Base-by-base conservation (phyloP, 805 yeast genomes). In the Scheffersomyces lignosus region DNA sequence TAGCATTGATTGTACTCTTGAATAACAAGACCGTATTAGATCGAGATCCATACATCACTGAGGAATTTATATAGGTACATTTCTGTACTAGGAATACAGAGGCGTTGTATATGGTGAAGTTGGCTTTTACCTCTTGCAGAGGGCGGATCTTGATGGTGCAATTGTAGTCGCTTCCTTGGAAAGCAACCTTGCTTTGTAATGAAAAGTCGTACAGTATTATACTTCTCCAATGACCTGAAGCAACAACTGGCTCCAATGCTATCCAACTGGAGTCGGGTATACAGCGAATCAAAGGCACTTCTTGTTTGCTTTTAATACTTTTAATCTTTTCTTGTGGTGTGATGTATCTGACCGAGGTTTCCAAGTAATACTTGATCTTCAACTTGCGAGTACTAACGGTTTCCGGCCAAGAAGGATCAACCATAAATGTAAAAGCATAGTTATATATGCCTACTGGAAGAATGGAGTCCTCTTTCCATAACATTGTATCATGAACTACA, bases 161-260 rank as follows among this genome's bases (percentile, higher is more conserved):
- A 6, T 12, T 15, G 23, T 34, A 48, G 1, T 42, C 41, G 5
- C 22, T 13, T 13, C 39, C 38, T 15, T 45, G 52, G 18, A 43
- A 45, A 6, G 49, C 50, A 10, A 49, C 28, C 24, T 48, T 45
- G 35, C 38, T 39, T 26, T 40, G 52, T 24, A 42, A 37, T 14
- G 34, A 29, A 24, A 44, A 45, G 27, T 50, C 52, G 28, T 50
- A 50, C 9, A 47, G 35, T 3, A 51, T 33, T 12, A 47, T 17
- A 22, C 44, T 36, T 27, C 52, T 29, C 55, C 55, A 51, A 30
- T 45, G 47, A 2, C 55, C 55, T 2, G 47, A 34, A n/a, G 45
- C 49, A 18, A 43, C 33, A 5, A 50, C 27, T 9, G 51, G 40
- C 17, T 35, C 40, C 4, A 16, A 14, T 3, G 27, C 22, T n/a